Conservation (phyloP, 1,139 yeast genomes). For the Debaryomyces coudertii region DNA sequence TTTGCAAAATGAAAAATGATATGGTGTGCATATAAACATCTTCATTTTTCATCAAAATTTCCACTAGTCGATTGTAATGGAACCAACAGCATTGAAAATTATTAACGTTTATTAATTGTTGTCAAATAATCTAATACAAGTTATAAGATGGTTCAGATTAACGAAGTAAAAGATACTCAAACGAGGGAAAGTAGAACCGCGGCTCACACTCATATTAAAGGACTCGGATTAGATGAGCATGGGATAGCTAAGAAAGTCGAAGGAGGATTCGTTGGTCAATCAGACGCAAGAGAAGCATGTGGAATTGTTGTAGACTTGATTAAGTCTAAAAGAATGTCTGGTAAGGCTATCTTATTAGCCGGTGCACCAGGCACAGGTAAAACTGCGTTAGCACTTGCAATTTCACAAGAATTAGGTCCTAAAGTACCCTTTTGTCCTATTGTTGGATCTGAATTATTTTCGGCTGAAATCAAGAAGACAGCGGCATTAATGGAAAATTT, state of each 20-base stretch:
- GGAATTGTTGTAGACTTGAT: conserved; percentile 94
- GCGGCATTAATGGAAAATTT: conserved; percentile 97
- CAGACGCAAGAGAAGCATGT: conserved; percentile 94
- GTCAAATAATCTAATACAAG: neutral
- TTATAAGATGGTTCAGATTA: conserved; percentile 72
- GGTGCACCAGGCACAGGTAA: conserved; percentile 99
- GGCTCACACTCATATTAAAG: conserved; percentile 96
- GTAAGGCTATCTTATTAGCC: conserved; percentile 92
- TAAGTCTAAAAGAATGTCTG: conserved; percentile 91
- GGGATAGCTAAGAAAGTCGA: conserved; percentile 85
- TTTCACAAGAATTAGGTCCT: conserved; percentile 96
- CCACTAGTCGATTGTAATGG: conserved; percentile 1
- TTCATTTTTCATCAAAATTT: conserved; percentile 7
- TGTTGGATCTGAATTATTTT: conserved; percentile 91
- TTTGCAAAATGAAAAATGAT: conserved; percentile 1
- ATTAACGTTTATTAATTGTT: neutral
- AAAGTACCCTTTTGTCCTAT: conserved; percentile 98
- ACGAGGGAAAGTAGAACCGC: conserved; percentile 81
- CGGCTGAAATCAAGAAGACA: conserved; percentile 98
- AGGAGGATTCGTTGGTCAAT: conserved; percentile 96
- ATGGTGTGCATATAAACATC: conserved; percentile 7
- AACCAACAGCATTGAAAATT: conserved; percentile 1
- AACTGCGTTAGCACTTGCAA: conserved; percentile 94
- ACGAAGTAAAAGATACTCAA: conserved; percentile 69
- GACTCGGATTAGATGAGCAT: conserved; percentile 88